A percentile compares a stretch with the other conserved stretches of the same genome.
phyloP scores from a whole-genome alignment of 345 rosid species.

The Lenwebbia sp. region DNA sequence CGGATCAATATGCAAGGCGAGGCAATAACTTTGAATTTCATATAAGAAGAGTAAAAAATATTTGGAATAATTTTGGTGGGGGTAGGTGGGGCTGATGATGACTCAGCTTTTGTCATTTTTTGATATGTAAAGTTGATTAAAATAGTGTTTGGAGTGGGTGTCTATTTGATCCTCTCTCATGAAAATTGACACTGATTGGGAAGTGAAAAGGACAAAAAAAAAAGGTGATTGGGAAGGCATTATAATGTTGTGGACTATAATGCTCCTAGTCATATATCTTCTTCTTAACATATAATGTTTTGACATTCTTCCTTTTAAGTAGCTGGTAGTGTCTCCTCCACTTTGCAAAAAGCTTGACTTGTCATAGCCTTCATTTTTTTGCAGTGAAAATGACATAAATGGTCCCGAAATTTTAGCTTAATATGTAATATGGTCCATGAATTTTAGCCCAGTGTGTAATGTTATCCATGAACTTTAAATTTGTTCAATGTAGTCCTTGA shows the following conservation, averaged over 20 bases:
- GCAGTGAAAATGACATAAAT: too few species aligned
- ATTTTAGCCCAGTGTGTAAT: too few species aligned
- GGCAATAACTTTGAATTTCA: neutral
- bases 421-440: too few species aligned
- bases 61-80: neutral
- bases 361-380: neutral
- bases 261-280: neutral
- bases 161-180: neutral
- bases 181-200: neutral
- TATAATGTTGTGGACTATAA: neutral
- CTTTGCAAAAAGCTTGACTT: neutral
- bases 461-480: too few species aligned
- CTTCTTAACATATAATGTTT: neutral
- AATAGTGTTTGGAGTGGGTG: constrained; percentile 4
- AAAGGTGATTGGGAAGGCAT: neutral
- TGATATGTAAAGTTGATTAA: neutral
- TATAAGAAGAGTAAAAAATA: neutral
- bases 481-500: too few species aligned
- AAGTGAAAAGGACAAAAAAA: neutral
- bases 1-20: neutral
- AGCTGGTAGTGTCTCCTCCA: neutral
- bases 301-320: neutral
- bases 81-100: constrained; percentile 4
- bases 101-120: constrained; percentile 4
- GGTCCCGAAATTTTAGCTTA: too few species aligned